phyloP scores from a whole-genome alignment of 805 yeast genomes.

The Ogataea ganodermae region DNA sequence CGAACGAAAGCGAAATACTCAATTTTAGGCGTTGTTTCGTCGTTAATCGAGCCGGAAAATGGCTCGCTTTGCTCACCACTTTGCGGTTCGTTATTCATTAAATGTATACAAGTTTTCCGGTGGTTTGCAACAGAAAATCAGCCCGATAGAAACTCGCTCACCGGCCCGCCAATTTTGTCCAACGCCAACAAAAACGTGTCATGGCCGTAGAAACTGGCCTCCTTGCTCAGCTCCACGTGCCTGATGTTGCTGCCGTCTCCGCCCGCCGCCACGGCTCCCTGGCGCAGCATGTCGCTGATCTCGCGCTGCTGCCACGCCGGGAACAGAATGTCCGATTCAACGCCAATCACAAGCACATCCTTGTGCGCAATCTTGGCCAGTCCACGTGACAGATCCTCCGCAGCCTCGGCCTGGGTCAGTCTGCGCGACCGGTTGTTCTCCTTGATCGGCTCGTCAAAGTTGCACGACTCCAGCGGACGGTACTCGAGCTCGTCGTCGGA shows the following conservation, averaged over 20 bases:
- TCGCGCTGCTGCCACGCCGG: conserved; percentile 96
- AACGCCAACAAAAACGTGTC: conserved; percentile 84
- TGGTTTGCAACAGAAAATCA: no score
- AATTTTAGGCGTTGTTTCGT: no score
- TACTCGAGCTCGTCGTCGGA: conserved; percentile 30
- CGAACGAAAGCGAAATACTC: no score
- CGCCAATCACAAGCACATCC: conserved; percentile 80
- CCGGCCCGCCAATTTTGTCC: conserved; percentile 78
- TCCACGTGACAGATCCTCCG: conserved; percentile 65
- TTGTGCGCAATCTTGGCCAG: conserved; percentile 61
- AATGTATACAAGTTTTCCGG: conserved; percentile 23
- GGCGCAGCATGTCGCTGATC: conserved; percentile 59
- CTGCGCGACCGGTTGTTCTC: conserved; percentile 51
- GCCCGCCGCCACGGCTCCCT: conserved; percentile 34
- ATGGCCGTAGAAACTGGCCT: conserved; percentile 83
- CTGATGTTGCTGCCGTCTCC: conserved; percentile 45
- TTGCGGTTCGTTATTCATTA: not conserved
- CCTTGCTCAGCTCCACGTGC: conserved; percentile 75
- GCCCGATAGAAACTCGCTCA: conserved; percentile 67
- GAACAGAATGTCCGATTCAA: conserved; percentile 87
- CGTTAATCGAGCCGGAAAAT: no score
- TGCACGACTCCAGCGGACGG: conserved; percentile 35
- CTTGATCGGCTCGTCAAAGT: conserved; percentile 50
- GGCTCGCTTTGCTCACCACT: not conserved
- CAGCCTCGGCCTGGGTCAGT: conserved; percentile 55